Evolutionary conservation across 148 eudicot genomes (phyloP).

Genomic region (Beta vulgaris): DNA sequence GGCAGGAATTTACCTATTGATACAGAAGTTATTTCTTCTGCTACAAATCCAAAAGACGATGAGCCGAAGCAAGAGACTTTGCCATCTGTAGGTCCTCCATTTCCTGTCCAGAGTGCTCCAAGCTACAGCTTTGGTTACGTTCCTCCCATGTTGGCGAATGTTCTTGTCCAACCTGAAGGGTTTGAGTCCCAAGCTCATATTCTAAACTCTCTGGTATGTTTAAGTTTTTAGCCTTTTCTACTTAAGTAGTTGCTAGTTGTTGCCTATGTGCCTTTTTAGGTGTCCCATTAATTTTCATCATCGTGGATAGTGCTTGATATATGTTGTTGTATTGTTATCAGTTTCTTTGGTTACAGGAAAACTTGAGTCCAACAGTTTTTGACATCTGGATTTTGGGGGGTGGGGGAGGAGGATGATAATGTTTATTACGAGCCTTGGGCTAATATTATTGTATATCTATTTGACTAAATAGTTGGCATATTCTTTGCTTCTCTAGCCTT

Average conservation of each 20-base stretch:
- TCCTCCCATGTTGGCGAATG: slow-evolving; percentile 50
- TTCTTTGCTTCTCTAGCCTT: background rate
- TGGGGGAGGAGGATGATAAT: background rate
- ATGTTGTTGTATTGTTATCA: background rate
- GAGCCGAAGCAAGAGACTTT: slow-evolving; percentile 42
- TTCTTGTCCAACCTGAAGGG: slow-evolving; percentile 43
- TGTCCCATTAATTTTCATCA: background rate
- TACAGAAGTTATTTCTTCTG: slow-evolving; percentile 23
- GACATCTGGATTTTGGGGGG: no score
- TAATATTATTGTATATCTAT: background rate
- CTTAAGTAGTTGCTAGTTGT: background rate
- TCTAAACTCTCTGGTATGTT: slow-evolving; percentile 30
- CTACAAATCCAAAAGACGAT: slow-evolving; percentile 30
- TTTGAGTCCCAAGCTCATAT: slow-evolving; percentile 47
- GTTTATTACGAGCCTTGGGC: background rate
- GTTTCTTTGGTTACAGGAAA: background rate
- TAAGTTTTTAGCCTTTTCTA: background rate
- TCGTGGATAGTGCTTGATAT: background rate
- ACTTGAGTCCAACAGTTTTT: background rate
- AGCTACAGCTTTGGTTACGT: slow-evolving; percentile 46
- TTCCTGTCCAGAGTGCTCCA: slow-evolving; percentile 47
- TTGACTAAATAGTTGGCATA: background rate
- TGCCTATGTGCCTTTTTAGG: background rate
- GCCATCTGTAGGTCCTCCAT: slow-evolving; percentile 44
- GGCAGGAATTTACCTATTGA: slow-evolving; percentile 27